Conservation (phyloP, 202 grass and related monocot species). For the Miscanthus sacchariflorus region DNA sequence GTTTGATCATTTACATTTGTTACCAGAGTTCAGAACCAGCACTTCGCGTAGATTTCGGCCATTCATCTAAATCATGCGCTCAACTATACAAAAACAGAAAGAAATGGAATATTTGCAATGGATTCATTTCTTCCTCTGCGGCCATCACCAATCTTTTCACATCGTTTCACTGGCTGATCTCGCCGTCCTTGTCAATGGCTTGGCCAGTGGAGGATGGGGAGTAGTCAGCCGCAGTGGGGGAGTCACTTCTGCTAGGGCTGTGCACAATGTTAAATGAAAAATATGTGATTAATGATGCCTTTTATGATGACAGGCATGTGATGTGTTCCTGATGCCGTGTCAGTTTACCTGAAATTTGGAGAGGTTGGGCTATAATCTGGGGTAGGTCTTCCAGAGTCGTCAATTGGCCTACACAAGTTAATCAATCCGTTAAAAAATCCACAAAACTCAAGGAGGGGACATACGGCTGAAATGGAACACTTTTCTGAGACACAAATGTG, state of each 20-base stretch:
- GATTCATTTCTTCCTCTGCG: background rate
- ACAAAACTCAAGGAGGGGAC: background rate
- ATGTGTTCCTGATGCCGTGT: background rate
- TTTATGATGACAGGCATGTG: background rate
- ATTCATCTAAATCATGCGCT: background rate
- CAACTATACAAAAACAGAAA: background rate
- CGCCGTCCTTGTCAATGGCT: background rate
- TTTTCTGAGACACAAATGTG: background rate
- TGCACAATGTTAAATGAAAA: background rate
- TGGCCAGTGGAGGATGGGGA: background rate
- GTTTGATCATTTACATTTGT: constrained; percentile 3
- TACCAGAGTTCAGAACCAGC: background rate
- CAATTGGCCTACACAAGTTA: constrained; percentile 51
- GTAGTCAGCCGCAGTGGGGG: background rate
- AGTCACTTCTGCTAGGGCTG: background rate
- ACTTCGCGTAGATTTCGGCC: background rate
- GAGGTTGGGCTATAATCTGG: constrained; percentile 16
- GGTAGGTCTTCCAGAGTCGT: background rate
- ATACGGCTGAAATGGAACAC: background rate
- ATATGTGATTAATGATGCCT: constrained; percentile 16
- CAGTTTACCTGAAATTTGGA: constrained; percentile 21
- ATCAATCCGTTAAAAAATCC: background rate
- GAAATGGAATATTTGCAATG: background rate
- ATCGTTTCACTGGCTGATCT: background rate
- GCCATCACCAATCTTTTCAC: constrained; percentile 3